Evolutionary conservation across 495 filamentous ascomycete species (phyloP).

Genomic region (Halenospora varia): DNA sequence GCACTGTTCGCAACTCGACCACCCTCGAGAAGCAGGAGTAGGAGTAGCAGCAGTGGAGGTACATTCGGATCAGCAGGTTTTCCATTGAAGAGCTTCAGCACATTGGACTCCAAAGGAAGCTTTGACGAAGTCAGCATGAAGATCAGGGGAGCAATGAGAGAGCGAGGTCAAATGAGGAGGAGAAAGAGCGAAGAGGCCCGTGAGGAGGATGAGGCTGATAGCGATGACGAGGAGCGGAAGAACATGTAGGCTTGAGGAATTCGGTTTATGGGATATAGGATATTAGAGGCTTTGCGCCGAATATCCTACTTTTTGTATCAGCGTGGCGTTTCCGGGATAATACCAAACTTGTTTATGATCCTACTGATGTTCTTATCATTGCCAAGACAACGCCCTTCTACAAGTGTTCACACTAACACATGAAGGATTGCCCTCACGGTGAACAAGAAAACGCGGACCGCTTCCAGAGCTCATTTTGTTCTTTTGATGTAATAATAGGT

Average conservation of each 20-base stretch:
- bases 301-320: slow-evolving; percentile 9
- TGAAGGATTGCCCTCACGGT: too few species aligned
- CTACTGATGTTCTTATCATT: too few species aligned
- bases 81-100: slow-evolving; percentile 67
- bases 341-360: slow-evolving; percentile 12
- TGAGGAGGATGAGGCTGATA: slow-evolving; percentile 13
- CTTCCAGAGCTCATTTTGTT: too few species aligned
- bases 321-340: slow-evolving; percentile 24
- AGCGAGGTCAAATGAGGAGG: slow-evolving; percentile 70
- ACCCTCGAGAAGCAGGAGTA: slow-evolving; percentile 61
- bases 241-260: slow-evolving; percentile 15
- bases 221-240: slow-evolving; percentile 18
- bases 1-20: slow-evolving; percentile 88
- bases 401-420: too few species aligned
- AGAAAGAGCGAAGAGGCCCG: slow-evolving; percentile 48
- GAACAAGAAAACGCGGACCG: too few species aligned
- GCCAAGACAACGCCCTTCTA: too few species aligned
- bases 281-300: background rate
- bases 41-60: slow-evolving; percentile 67
- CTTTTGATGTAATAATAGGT: too few species aligned
- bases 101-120: slow-evolving; percentile 63
- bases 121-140: slow-evolving; percentile 80
- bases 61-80: slow-evolving; percentile 56
- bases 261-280: background rate
- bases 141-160: slow-evolving; percentile 84